Base-by-base conservation (phyloP, 805 yeast species). In the Candida ovalis region DNA sequence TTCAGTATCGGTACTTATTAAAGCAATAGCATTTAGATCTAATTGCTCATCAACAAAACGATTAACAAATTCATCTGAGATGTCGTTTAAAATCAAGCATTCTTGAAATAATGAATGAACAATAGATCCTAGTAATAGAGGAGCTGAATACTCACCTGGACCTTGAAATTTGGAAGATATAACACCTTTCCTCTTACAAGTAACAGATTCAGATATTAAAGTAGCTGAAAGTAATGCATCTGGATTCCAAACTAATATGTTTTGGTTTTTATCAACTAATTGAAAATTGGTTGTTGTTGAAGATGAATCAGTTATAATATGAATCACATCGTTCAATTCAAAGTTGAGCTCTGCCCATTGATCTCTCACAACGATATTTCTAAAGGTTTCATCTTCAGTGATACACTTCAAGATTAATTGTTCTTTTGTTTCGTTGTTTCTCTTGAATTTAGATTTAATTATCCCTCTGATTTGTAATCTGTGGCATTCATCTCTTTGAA, bases 201-300 rank as follows among this genome's bases (percentile, higher is more conserved):
- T 74, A 27, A 88, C 69, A 1, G 92, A 84, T 38, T 86, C 86
- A 1, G 97, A 84, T 1, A 90, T 78, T 3, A 84, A 70, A 0
- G 98, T 94, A 2, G 96, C 90, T 0, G 97, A 80, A 0, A 92
- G 68, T 12, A 94, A 67, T 3, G 80, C 67, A 61, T 94, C 98
- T 0, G 99, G 99, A 54, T 86, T 79, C 76, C 94, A 77, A 19
- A 92, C 75, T 25, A 91, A 65, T n/a, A 90, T 62, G 55, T 85
- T 81, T 30, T 74, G 67, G 49, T 76, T 75, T 41, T 74, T 71
- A 54, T 84, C 87, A 8, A 84, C 75, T 2, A 82, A 52, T 18
- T 63, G 66, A 1, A 76, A 74, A 37, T 63, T 66, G 2, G 40
- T 50, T 17, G 44, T 39, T 12, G 43, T 23, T 3, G 50, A 39